A percentile compares a stretch with the other conserved stretches of the same genome.
Evolutionary conservation across 2,329 filamentous ascomycete species (phyloP).

Genomic region (Volutella citrinella): DNA sequence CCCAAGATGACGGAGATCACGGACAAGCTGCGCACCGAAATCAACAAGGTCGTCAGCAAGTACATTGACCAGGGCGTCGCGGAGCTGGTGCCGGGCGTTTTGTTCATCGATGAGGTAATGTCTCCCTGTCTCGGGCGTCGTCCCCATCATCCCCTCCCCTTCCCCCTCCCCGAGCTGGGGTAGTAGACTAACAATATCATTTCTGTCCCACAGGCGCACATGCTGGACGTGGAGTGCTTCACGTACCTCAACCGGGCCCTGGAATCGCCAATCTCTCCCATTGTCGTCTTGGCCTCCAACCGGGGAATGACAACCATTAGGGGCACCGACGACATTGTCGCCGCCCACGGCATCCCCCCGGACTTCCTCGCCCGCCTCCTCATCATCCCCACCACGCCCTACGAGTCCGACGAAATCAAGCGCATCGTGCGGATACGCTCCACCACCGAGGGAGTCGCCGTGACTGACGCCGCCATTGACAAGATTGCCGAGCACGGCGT

Average conservation of each 20-base stretch:
- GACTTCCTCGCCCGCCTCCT: slow-evolving; percentile 92
- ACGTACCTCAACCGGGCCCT: slow-evolving; percentile 98
- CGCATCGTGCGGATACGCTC: slow-evolving; percentile 84
- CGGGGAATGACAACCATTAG: slow-evolving; percentile 91
- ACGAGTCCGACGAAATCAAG: slow-evolving; percentile 85
- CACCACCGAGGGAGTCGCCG: slow-evolving; percentile 73
- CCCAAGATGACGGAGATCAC: slow-evolving; percentile 99
- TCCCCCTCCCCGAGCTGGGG: too few species aligned
- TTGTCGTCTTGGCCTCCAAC: slow-evolving; percentile 97
- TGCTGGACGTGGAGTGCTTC: slow-evolving; percentile 99
- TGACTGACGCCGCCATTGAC: slow-evolving; percentile 80
- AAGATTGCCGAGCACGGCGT: slow-evolving; percentile 85
- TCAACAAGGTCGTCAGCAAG: slow-evolving; percentile 98
- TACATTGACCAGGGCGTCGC: slow-evolving; percentile 99
- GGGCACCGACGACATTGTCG: slow-evolving; percentile 76
- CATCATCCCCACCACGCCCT: slow-evolving; percentile 92
- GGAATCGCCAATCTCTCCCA: slow-evolving; percentile 90
- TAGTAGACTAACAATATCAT: too few species aligned
- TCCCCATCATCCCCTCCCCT: too few species aligned
- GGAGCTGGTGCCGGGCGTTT: slow-evolving; percentile 93
- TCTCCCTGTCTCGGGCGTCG: slow-evolving; percentile 10
- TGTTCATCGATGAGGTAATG: slow-evolving; percentile 95
- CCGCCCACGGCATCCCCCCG: slow-evolving; percentile 89
- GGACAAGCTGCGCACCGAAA: slow-evolving; percentile 90
- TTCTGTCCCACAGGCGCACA: slow-evolving; percentile 70